phyloP scores from a whole-genome alignment of 2,329 filamentous ascomycete species.

The Tolypocladium endophyticum region DNA sequence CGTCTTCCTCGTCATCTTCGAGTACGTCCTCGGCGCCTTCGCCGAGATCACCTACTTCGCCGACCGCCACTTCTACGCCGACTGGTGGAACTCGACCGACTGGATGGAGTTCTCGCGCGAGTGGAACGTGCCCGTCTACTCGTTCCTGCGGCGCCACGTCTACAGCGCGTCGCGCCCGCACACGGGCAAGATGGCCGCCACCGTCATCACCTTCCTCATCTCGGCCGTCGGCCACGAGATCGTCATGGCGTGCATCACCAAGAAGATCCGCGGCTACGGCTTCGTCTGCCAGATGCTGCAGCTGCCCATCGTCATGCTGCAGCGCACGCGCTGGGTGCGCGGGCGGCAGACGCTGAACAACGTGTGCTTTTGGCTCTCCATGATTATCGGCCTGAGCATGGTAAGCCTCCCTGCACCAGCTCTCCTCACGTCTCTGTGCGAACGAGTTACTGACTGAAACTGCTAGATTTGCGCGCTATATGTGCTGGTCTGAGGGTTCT shows the following conservation, averaged over 20 bases:
- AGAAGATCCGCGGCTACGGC: constrained; percentile 90
- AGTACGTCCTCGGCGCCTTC: constrained; percentile 89
- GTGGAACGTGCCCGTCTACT: constrained; percentile 97
- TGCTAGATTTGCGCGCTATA: constrained; percentile 42
- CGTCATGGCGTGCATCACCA: constrained; percentile 95
- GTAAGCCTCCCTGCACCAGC: constrained; percentile 35
- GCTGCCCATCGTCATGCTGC: constrained; percentile 86
- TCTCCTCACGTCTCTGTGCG: not conserved
- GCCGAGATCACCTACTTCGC: constrained; percentile 90
- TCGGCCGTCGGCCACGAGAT: constrained; percentile 86
- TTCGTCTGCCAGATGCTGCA: constrained; percentile 95
- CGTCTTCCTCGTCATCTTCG: constrained; percentile 96
- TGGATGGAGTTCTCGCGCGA: constrained; percentile 94
- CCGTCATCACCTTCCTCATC: constrained; percentile 83
- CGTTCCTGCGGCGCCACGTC: constrained; percentile 89
- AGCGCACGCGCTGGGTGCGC: constrained; percentile 67
- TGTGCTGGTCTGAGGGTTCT: constrained; percentile 16
- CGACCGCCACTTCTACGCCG: constrained; percentile 84
- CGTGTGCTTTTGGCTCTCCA: constrained; percentile 81
- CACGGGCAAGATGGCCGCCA: constrained; percentile 68
- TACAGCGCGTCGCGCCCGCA: constrained; percentile 73
- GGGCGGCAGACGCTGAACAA: constrained; percentile 75
- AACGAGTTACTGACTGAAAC: constrained; percentile 7
- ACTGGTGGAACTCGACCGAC: constrained; percentile 70
- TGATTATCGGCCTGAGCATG: constrained; percentile 77